phyloP scores from a whole-genome alignment of 164 flowering plant species.

The Stephania yunnanensis region DNA sequence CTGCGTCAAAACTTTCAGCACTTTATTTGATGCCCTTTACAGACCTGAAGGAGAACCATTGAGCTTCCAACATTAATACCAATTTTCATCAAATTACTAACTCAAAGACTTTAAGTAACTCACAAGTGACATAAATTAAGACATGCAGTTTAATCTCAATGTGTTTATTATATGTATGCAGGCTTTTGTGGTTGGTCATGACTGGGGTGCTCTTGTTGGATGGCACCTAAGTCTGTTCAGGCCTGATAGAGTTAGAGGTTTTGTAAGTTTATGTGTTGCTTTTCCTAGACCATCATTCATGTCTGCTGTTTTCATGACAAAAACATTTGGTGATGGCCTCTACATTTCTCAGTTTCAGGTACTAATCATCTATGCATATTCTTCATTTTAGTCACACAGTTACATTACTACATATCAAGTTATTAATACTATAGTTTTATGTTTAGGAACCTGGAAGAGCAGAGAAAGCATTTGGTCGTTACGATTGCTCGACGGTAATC shows the following conservation, averaged over 20 bases:
- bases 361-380: not conserved
- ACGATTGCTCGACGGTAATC: slow-evolving; percentile 35
- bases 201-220: slow-evolving; percentile 45
- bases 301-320: slow-evolving; percentile 14
- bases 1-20: no score
- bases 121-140: no score
- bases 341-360: slow-evolving; percentile 49
- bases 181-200: slow-evolving; percentile 56
- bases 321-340: slow-evolving; percentile 32
- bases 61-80: no score
- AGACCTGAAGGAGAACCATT: no score
- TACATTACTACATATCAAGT: no score
- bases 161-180: not conserved
- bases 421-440: no score
- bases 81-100: no score
- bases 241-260: slow-evolving; percentile 45
- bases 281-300: slow-evolving; percentile 23
- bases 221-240: slow-evolving; percentile 46
- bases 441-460: slow-evolving; percentile 48
- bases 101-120: no score
- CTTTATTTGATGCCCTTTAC: no score
- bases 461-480: slow-evolving; percentile 41
- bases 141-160: no score
- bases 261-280: slow-evolving; percentile 35
- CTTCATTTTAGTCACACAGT: not conserved